Evolutionary conservation across 1,284 basidiomycete species (phyloP), one percentile per base, ranked within the genome.

Genomic region (Rhodotorula mucilaginosa): DNA sequence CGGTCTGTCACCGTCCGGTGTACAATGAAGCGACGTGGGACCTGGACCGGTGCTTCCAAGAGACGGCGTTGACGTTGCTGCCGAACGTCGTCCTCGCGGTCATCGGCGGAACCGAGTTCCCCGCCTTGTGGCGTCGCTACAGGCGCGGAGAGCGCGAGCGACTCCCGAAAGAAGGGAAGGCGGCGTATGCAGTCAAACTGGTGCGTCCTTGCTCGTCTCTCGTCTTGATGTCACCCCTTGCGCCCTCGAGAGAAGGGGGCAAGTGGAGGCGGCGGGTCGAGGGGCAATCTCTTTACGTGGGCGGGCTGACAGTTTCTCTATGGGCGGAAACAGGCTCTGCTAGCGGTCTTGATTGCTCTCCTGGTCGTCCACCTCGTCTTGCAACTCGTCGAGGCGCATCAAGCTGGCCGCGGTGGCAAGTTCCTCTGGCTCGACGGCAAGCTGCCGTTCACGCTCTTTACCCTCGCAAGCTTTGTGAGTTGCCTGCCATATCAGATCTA

Each of bases 1-100:
- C 67, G 13, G 52, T 65, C 54, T 72, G 90, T 65, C 91, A 90
- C 87, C 82, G 82, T 1, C 83, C 85, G 21, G 81, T 88, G 57
- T 93, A 91, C 13, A 80, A 77, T 12, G 74, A 82, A 0, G 86
- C 91, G 68, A 83, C 86, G 39, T 91, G 93, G 78, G 93, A 97
- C 81, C 79, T 90, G 19, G 90, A 92, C 1, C 86, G 87, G 12
- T 97, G 94, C 81, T 92, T 91, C 77, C 90, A 95, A 79, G 88
- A 90, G 74, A 88, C 86, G 47, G 79, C 88, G n/a, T 59, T 92
- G 1, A 79, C 90, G 3, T 83, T 88, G 0, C 77, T 83, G 1
- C 79, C 89, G 2, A 82, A 89, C 48, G 80, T 84, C 3, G 51
- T 84, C 26, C 80, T 90, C 69, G 71, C 88, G 61, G 81, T 91